These are phyloP conservation scores for Skeletonema grethae DNA, from an alignment of 108 stramenopile genomes.

Conservation along the genomic window DNA sequence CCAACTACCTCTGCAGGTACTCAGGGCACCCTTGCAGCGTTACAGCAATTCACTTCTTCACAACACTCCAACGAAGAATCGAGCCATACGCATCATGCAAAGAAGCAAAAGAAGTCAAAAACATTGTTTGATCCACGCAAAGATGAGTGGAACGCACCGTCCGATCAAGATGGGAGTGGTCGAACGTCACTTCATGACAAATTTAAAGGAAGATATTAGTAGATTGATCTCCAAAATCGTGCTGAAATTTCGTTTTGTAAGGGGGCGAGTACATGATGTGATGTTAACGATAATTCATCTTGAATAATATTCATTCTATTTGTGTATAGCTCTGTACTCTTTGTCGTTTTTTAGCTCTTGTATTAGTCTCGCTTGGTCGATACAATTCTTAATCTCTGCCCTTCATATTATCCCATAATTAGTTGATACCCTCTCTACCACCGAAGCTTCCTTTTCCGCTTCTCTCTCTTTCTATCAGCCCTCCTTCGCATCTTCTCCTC, in stretches of 20 bases:
- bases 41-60: slow-evolving; percentile 12
- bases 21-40: slow-evolving; percentile 36
- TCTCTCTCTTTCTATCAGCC: slow-evolving; percentile 15
- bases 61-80: not conserved
- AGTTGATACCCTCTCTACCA: not conserved
- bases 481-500: slow-evolving; percentile 18
- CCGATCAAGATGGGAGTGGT: slow-evolving; percentile 80
- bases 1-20: not conserved
- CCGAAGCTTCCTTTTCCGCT: not conserved
- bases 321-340: no score
- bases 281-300: no score
- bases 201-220: slow-evolving; percentile 82
- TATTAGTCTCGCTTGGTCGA: no score
- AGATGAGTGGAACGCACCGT: slow-evolving; percentile 80
- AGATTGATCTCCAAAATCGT: no score
- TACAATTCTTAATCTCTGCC: no score
- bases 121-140: slow-evolving; percentile 46
- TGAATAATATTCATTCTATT: no score
- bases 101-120: slow-evolving; percentile 3
- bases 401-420: no score
- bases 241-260: no score
- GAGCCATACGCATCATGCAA: no score
- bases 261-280: no score
- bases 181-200: slow-evolving; percentile 77
- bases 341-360: no score